Evolutionary conservation across 495 filamentous ascomycete genomes (phyloP), one percentile per base, ranked within the genome.

Genomic region (Hypoxylon lienhwacheense): DNA sequence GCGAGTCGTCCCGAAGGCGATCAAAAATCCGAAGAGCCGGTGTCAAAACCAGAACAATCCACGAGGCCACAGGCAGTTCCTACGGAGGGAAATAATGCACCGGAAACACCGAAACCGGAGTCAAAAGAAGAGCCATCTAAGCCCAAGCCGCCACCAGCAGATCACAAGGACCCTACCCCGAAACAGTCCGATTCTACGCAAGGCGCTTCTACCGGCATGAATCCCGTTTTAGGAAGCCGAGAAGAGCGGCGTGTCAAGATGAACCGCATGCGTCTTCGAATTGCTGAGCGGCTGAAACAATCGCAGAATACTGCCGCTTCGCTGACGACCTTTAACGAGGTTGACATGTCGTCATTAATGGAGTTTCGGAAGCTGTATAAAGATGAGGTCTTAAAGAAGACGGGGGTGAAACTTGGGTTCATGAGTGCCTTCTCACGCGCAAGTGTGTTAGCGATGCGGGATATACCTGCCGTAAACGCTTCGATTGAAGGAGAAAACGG

Each of bases 261-360:
- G 93, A 97, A 97, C 77, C 88, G 95, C 44, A 98, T 98, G 95
- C 90, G 93, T 41, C 82, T 97, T 34, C 84, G 93, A 15, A 98
- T 97, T 55, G 89, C 93, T 15, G 93, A 98, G 77, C 91, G 93
- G 56, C 80, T 98, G 41, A 98, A 98, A 82, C 93, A 98, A 67
- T 97, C 92, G 11, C 93, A 99, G 75, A 97, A 99, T 76, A 97
- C 93, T 3, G 93, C 95, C 44, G 93, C 93, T 25, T 96, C 93
- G 11, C 75, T 99, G 42, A 97, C 93, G 12, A 99, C 93, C 12
- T 99, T 99, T 79, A 96, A 99, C 70, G 93, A 99, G 71, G 93
- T 99, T 40, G 95, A 99, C 67, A 99, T 99, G 95, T 97, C 95
- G 4, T 86, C 87, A 8, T 74, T 99, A 14, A 96, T 99, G 89